Base-by-base conservation (phyloP, 345 rosid species). In the Salix purpurea region DNA sequence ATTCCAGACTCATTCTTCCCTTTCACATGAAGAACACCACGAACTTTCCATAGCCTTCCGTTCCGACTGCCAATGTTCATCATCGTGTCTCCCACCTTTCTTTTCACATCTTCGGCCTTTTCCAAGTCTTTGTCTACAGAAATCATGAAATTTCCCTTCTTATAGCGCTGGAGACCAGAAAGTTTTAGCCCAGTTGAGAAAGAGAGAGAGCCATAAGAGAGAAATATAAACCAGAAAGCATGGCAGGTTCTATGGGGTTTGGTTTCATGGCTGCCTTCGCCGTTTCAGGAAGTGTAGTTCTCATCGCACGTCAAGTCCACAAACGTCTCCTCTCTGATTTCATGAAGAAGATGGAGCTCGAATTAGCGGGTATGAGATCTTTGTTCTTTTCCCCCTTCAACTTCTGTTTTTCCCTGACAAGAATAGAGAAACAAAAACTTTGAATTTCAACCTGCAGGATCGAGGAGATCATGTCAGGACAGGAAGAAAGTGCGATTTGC, bases 401-500 rank as follows among this genome's bases (percentile, higher is more conserved):
- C 13, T 42, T 42, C 46, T 42, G 46, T 42, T 42, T 40, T 21
- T 46, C 12, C 10, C 2, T 9, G 10, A 58, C 0, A 58, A 58
- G n/a, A n/a, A 58, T 9, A 58, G 64, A 58, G 64, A 10, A 0
- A 58, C 26, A 23, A 23, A 23, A n/a, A 7, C 1, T 19, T 21
- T 2, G 60, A 54, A 7, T 21, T 54, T 54, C 21, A 11, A 21
- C 64, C 14, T 16, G 24, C 46, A 36, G 83, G 81, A 46, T 15
- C 74, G 26, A 77, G 28, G 36, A 82, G 82, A 76, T 46, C 75
- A 67, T 39, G 67, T 13, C 44, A 71, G 48, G 61, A 4, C 69
- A 89, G 85, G 85, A 95, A 91, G 78, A 90, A 80, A 84, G 97
- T 93, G 42, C 79, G 94, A 74, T 93, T 95, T 75, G 93, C 98